Conservation (phyloP, 176 grass and related monocot species). For the Phoenix roebelenii region DNA sequence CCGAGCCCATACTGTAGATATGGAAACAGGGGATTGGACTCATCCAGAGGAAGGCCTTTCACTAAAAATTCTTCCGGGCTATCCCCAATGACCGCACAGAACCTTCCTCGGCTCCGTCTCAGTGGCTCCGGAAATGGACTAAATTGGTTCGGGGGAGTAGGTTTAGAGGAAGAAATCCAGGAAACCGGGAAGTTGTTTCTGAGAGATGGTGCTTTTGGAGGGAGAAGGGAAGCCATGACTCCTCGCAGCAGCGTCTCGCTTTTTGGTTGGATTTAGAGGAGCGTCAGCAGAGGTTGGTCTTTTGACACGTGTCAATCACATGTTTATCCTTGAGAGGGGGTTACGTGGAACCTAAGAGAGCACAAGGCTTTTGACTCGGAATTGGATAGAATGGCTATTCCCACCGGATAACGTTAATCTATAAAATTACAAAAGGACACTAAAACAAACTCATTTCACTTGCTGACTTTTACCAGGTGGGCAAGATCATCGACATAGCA, state of each 20-base stretch:
- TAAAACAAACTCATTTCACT: no score
- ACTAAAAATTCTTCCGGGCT: slow-evolving; percentile 3
- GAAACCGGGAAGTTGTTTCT: slow-evolving; percentile 28
- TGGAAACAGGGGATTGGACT: slow-evolving; percentile 22
- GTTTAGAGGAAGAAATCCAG: slow-evolving; percentile 39
- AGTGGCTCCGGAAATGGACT: slow-evolving; percentile 3
- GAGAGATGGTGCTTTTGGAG: slow-evolving; percentile 6
- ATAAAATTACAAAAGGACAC: no score
- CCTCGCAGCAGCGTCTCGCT: slow-evolving; percentile 4
- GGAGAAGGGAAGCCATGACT: slow-evolving; percentile 34
- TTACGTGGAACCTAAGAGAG: background rate
- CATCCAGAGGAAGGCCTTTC: slow-evolving; percentile 32
- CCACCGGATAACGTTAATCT: background rate
- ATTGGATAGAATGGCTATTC: slow-evolving; percentile 1
- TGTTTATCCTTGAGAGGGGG: background rate
- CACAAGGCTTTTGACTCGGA: background rate
- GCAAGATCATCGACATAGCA: no score
- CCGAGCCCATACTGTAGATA: slow-evolving; percentile 16
- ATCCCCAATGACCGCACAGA: slow-evolving; percentile 12
- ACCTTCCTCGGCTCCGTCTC: background rate
- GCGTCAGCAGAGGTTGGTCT: slow-evolving; percentile 9
- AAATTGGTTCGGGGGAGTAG: slow-evolving; percentile 15
- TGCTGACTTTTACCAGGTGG: no score
- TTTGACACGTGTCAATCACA: slow-evolving; percentile 2
- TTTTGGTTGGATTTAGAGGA: slow-evolving; percentile 5